phyloP scores from a whole-genome alignment of 306 rosid species.

The Medicago ruthenica region DNA sequence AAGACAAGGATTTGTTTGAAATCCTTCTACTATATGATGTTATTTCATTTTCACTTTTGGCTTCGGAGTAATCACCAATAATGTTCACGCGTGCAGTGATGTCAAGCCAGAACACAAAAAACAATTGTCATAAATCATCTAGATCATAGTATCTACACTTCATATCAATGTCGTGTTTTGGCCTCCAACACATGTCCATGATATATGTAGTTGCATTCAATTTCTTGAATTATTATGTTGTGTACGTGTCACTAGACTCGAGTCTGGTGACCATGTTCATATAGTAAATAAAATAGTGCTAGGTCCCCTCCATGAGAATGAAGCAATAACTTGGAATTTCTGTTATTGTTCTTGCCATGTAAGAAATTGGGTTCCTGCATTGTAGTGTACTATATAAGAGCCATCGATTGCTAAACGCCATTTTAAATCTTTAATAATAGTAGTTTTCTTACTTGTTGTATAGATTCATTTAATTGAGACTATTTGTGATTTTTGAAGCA shows the following conservation, averaged over 20 bases:
- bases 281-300: neutral
- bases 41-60: too few relatives aligned
- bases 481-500: too few relatives aligned
- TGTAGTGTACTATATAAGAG: neutral
- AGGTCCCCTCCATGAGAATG: slow-evolving; percentile 75
- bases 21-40: too few relatives aligned
- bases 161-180: neutral
- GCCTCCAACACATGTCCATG: neutral
- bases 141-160: neutral
- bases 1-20: slow-evolving; percentile 39
- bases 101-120: slow-evolving; percentile 58
- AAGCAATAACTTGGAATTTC: slow-evolving; percentile 52
- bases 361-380: slow-evolving; percentile 60
- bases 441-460: too few relatives aligned
- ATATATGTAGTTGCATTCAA: neutral
- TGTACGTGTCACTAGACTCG: neutral
- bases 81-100: slow-evolving; percentile 64
- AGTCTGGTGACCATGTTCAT: neutral
- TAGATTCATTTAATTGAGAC: too few relatives aligned
- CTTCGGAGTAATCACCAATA: slow-evolving; percentile 55
- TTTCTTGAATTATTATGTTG: neutral
- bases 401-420: neutral
- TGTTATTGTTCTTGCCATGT: slow-evolving; percentile 53
- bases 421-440: neutral
- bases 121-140: neutral